phyloP scores from a whole-genome alignment of 1,284 basidiomycete genomes.

The Neonothopanus nambi region DNA sequence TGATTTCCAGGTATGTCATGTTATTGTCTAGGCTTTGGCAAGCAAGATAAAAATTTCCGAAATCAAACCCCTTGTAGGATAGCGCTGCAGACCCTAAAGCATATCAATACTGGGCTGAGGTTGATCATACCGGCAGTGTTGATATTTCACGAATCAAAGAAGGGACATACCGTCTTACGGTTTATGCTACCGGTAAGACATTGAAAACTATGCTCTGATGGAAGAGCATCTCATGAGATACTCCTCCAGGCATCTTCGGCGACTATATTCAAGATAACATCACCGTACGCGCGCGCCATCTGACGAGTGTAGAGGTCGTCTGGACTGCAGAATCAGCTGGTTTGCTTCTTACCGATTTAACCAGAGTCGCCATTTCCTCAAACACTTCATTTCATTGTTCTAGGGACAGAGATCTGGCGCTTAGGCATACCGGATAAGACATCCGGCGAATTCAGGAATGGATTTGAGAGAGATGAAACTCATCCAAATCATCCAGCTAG shows the following conservation, averaged over 20 bases:
- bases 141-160: conserved; percentile 26
- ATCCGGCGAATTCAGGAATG: conserved; percentile 22
- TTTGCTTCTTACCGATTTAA: not conserved
- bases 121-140: conserved; percentile 20
- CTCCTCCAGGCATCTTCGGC: conserved; percentile 26
- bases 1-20: conserved; percentile 21
- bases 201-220: not conserved
- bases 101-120: conserved; percentile 28
- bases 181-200: conserved; percentile 24
- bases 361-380: too few species aligned
- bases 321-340: conserved; percentile 25
- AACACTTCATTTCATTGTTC: not conserved
- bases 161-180: conserved; percentile 29
- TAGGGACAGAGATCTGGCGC: conserved; percentile 29
- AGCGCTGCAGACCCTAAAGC: conserved; percentile 23
- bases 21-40: not conserved
- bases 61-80: conserved; percentile 14
- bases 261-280: conserved; percentile 28
- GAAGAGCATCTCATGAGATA: not conserved
- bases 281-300: conserved; percentile 20
- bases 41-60: too few species aligned
- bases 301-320: conserved; percentile 16
- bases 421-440: conserved; percentile 29
- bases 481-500: conserved; percentile 26
- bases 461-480: conserved; percentile 18